Base-by-base conservation (phyloP, 768 basidiomycete species). In the Agaricus bisporus region DNA sequence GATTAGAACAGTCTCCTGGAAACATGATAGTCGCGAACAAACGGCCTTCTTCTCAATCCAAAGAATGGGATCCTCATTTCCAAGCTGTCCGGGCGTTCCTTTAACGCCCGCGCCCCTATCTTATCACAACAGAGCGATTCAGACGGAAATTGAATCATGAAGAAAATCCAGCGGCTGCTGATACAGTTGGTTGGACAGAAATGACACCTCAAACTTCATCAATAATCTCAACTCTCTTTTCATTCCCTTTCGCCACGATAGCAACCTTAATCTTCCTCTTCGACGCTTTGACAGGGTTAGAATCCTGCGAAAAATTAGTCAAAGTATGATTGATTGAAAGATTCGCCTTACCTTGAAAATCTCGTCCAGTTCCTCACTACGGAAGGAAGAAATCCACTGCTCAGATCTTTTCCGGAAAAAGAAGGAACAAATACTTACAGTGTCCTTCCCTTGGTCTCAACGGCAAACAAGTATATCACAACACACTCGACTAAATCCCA, bases 371-470 rank as follows among this genome's bases (percentile, higher is more conserved):
- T 75, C 73, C 64, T 74, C 73, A 20, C 72, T 75, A 43, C 29
- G 44, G 7, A 25, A 44, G 12, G 6, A 38, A 11, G 22, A 20
- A 12, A 32, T 26, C 35, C 26, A 25, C 35, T 54, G 41, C 44
- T 17, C 45, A 37, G 28, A 35, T 42, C 18, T 17, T 44, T 22
- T 20, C 9, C 6, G 26, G 37, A 15, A 45, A 20, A 22, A 37
- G 3, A 41, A 22, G 36, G 25, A 18, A 42, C 9, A 36, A 36
- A 3, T 11, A 65, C 73, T 58, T 56, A 73, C 71, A 75, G 60
- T 17, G 74, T 74, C 38, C 73, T 65, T 29, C 74, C 72, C 47
- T 70, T 68, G 2, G 74, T 75, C 55, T 75, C 74, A 1, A 75
- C 71, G 7, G 68, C 74, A 39, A 65, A 72, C 59, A 72, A 67